Percentiles rank a stretch among this genome's conserved stretches.
These are phyloP conservation scores for Trypanosoma vivax DNA, from an alignment of 208 protist genomes.

Conservation along the genomic window DNA sequence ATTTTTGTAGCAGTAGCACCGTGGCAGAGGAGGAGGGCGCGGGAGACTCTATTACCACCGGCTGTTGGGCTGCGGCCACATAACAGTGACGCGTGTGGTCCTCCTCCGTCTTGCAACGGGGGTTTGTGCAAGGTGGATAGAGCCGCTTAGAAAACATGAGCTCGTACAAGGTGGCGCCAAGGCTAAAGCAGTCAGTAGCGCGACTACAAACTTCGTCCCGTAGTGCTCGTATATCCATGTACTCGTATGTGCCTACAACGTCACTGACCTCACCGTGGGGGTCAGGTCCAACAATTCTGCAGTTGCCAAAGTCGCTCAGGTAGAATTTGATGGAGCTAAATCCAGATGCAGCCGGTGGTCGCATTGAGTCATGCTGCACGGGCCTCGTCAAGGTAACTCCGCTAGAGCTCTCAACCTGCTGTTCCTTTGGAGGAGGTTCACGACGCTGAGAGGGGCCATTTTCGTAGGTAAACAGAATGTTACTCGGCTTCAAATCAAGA, in stretches of 20 bases:
- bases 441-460: constrained; percentile 36
- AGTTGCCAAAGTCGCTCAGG: constrained; percentile 85
- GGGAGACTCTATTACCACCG: constrained; percentile 29
- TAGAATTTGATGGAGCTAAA: constrained; percentile 67
- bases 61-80: constrained; percentile 42
- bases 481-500: constrained; percentile 83
- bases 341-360: neutral
- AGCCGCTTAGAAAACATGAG: constrained; percentile 56
- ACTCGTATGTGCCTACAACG: constrained; percentile 76
- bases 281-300: constrained; percentile 53
- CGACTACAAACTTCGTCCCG: constrained; percentile 55
- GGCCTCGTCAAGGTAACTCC: too few species aligned
- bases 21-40: neutral
- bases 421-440: constrained; percentile 7
- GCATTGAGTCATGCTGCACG: neutral
- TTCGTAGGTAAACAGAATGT: constrained; percentile 76
- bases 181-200: constrained; percentile 71
- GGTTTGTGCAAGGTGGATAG: constrained; percentile 60
- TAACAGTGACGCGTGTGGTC: constrained; percentile 72
- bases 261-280: constrained; percentile 36
- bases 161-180: constrained; percentile 75
- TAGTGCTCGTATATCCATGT: constrained; percentile 80
- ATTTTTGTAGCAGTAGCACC: constrained; percentile 29
- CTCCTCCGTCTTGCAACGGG: constrained; percentile 28
- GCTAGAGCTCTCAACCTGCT: too few species aligned